Conservation (phyloP, 1,139 yeast genomes). For the Sugiyamaella japonica region DNA sequence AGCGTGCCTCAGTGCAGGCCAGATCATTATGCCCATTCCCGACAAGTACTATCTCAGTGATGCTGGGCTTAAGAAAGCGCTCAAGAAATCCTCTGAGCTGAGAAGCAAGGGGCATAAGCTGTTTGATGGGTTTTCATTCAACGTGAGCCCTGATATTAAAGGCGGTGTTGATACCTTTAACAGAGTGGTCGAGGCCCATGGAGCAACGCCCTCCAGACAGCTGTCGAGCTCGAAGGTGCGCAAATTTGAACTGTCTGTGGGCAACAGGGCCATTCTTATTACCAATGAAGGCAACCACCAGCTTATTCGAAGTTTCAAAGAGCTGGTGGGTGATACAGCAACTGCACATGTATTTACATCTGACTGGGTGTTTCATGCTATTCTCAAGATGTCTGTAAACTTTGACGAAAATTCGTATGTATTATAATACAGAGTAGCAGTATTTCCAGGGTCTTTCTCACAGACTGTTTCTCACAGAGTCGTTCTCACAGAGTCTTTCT, state of each 20-base stretch:
- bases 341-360: conserved; percentile 19
- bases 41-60: conserved; percentile 37
- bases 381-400: conserved; percentile 25
- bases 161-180: conserved; percentile 67
- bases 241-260: conserved; percentile 14
- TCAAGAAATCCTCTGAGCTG: conserved; percentile 26
- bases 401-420: conserved; percentile 1
- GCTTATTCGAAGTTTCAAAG: conserved; percentile 17
- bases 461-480: too few relatives aligned
- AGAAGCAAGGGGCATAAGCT: conserved; percentile 38
- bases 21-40: conserved; percentile 25
- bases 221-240: conserved; percentile 20
- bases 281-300: conserved; percentile 18
- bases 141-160: conserved; percentile 60
- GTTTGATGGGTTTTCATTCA: conserved; percentile 52
- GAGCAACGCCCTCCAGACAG: conserved; percentile 42
- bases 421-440: conserved; percentile 5
- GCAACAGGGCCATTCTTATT: conserved; percentile 19
- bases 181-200: conserved; percentile 66
- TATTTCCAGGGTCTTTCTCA: too few relatives aligned
- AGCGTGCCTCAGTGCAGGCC: conserved; percentile 28
- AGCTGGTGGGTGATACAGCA: conserved; percentile 1
- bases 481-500: too few relatives aligned
- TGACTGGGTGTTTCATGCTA: conserved; percentile 27
- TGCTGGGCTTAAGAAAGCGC: conserved; percentile 28